Conservation (phyloP, 2,329 filamentous ascomycete genomes). For the Bimuria novae-zelandiae region DNA sequence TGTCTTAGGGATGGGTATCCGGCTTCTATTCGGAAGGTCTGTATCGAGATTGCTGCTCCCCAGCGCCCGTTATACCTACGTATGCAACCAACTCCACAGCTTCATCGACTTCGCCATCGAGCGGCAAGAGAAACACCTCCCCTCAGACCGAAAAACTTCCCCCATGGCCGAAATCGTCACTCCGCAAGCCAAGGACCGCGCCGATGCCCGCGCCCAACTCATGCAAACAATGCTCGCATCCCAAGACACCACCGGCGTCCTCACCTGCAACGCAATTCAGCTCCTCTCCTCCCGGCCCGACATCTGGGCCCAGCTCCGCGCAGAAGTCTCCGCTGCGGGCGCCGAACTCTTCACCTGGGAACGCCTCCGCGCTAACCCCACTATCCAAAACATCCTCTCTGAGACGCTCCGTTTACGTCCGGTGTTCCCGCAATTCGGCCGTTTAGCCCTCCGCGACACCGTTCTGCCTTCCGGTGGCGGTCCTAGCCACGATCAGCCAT, state of each 20-base stretch:
- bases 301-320: not conserved
- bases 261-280: conserved; percentile 1
- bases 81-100: not conserved
- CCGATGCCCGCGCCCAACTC: conserved; percentile 2
- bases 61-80: not conserved
- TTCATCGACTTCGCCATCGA: conserved; percentile 11
- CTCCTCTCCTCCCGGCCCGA: conserved; percentile 18
- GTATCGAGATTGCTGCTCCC: not conserved
- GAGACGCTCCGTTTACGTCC: conserved; percentile 21
- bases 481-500: conserved; percentile 6
- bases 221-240: conserved; percentile 4
- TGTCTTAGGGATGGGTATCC: conserved; percentile 4
- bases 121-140: not conserved
- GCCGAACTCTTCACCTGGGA: not conserved
- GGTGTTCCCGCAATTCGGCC: conserved; percentile 18
- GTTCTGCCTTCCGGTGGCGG: conserved; percentile 22
- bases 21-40: not conserved
- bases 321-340: not conserved
- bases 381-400: conserved; percentile 7
- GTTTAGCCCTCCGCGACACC: conserved; percentile 17
- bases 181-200: not conserved
- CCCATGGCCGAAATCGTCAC: conserved; percentile 5
- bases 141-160: too few species aligned
- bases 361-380: not conserved
- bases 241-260: conserved; percentile 7